These are phyloP conservation scores for Larix kaempferi DNA, from an alignment of 75 land plant genomes.

Conservation along the genomic window DNA sequence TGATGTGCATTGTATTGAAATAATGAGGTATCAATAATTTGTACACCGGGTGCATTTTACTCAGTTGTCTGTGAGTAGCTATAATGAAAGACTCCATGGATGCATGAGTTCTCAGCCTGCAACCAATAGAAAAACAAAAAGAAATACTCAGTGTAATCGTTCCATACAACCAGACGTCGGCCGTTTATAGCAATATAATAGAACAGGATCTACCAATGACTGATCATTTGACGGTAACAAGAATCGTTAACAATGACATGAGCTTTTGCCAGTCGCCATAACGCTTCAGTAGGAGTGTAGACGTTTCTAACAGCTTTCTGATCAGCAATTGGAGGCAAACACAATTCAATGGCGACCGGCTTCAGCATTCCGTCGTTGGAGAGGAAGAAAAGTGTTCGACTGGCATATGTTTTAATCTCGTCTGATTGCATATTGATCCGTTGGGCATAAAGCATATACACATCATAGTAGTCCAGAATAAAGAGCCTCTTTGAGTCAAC, in stretches of 20 bases:
- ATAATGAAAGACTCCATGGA: constrained; percentile 71
- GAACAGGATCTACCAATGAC: constrained; percentile 48
- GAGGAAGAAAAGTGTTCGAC: constrained; percentile 53
- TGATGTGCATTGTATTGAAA: constrained; percentile 78
- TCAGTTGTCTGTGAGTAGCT: constrained; percentile 65
- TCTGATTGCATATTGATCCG: constrained; percentile 38
- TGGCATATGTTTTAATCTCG: constrained; percentile 42
- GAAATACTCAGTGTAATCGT: too few species aligned
- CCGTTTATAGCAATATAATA: background rate
- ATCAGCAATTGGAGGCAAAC: constrained; percentile 38
- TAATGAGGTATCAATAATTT: constrained; percentile 69
- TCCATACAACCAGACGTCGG: too few species aligned
- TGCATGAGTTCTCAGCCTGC: constrained; percentile 57
- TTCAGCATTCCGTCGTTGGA: constrained; percentile 34
- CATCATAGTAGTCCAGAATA: too few species aligned
- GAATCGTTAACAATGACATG: constrained; percentile 64
- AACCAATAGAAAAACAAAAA: background rate
- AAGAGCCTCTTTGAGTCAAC: too few species aligned
- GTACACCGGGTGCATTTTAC: constrained; percentile 62
- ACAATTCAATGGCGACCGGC: constrained; percentile 70
- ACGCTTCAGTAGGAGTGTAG: constrained; percentile 28
- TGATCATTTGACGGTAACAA: constrained; percentile 56
- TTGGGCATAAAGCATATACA: constrained; percentile 45
- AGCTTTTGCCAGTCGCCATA: constrained; percentile 75
- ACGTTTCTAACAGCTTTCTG: constrained; percentile 31